Conservation (phyloP, 176 grass and related monocot species). For the Phragmites australis region DNA sequence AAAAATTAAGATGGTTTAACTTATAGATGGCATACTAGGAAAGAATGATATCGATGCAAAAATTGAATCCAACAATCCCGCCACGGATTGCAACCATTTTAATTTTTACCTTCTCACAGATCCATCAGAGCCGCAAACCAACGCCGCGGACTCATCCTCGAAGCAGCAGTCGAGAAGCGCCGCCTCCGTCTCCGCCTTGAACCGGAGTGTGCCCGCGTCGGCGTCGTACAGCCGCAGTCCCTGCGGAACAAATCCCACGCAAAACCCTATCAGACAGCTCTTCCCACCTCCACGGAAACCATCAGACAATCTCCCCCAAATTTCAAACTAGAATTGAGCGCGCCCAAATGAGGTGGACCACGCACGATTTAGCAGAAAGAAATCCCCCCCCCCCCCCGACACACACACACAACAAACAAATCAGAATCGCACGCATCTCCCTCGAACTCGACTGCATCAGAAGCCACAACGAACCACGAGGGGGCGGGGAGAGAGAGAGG, state of each 20-base stretch:
- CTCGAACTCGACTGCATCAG: neutral
- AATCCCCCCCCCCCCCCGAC: too few species aligned
- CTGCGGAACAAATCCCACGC: slow-evolving; percentile 39
- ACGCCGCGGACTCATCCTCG: slow-evolving; percentile 49
- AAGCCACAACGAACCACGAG: neutral
- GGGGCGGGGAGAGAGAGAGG: neutral
- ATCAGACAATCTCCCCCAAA: neutral
- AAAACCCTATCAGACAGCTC: slow-evolving; percentile 14
- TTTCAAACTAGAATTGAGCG: neutral
- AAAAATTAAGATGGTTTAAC: neutral
- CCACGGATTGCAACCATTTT: neutral
- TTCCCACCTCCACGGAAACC: neutral
- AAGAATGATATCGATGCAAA: neutral
- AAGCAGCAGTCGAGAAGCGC: slow-evolving; percentile 72
- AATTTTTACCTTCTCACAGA: slow-evolving; percentile 54
- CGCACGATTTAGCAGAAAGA: neutral
- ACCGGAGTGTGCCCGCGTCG: slow-evolving; percentile 40
- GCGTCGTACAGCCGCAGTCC: slow-evolving; percentile 63
- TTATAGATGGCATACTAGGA: neutral
- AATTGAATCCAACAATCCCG: neutral
- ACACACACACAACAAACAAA: too few species aligned
- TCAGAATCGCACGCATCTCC: neutral
- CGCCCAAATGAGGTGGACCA: neutral
- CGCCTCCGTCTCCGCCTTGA: slow-evolving; percentile 40
- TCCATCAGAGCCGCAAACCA: slow-evolving; percentile 55